Evolutionary conservation across 257 asterid species (phyloP), one percentile per base, ranked within the genome.

Genomic region (Echium plantagineum): DNA sequence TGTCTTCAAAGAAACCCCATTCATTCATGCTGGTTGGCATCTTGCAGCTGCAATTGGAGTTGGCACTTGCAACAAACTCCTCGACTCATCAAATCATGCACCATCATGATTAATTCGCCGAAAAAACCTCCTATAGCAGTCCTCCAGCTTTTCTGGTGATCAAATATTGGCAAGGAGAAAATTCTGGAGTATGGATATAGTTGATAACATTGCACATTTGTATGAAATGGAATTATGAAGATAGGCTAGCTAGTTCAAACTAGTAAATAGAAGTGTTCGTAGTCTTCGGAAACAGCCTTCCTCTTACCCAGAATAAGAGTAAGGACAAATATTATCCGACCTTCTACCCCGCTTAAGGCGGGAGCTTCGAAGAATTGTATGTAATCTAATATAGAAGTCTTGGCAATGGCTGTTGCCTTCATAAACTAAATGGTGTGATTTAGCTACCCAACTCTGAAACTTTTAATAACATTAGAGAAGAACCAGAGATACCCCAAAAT

Each of bases 21-120:
- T 67, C 65, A 77, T 89, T 30, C 97, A 89, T 72, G 95, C 94
- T 61, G 95, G 86, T 65, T 85, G 97, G 97, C 97, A 85, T 75
- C 82, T 89, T 70, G 95, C 96, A 58, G 96, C 96, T 78, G 95
- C 96, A 63, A 59, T 83, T 52, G 95, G 95, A 55, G 94, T 89
- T 30, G 49, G 78, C 72, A 82, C 97, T 63, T 85, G 90, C 74
- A 89, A 89, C 84, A 85, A 84, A 65, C 95, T 89, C 63, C 75
- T 89, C 66, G 78, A 77, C 57, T 81, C 82, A 71, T 55, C 52
- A 21, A 1, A 9, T n/a, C 15, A 46, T 58, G 63, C 72, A 17
- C 52, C 18, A 49, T 53, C 54, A 48, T 28, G 30, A 46, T 58
- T 42, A 78, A 85, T 85, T 73, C 70, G 95, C 59, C 91, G 83